Evolutionary conservation across 192 early-diverging fungal species (phyloP).

Genomic region (Umbelopsis ramanniana): DNA sequence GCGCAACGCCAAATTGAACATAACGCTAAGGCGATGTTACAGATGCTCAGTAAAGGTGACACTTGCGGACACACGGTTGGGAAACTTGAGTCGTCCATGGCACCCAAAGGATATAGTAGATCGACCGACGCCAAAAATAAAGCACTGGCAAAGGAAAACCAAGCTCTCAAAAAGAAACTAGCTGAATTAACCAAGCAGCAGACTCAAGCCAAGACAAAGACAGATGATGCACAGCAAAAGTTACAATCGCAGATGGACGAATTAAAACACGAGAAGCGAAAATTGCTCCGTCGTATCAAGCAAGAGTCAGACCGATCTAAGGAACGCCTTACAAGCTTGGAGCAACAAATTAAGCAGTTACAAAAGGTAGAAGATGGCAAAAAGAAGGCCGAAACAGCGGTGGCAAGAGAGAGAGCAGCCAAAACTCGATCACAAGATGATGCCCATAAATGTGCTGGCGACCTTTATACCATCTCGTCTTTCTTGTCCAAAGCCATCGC

Average conservation of each 20-base stretch:
- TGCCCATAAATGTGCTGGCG: slow-evolving; percentile 4
- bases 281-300: slow-evolving; percentile 30
- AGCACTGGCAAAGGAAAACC: background rate
- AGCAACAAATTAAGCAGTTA: slow-evolving; percentile 17
- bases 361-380: slow-evolving; percentile 18
- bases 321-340: slow-evolving; percentile 11
- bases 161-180: slow-evolving; percentile 13
- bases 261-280: slow-evolving; percentile 34
- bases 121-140: background rate
- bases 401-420: slow-evolving; percentile 23
- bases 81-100: background rate
- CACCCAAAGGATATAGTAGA: background rate
- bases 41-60: background rate
- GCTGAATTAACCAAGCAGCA: background rate
- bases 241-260: slow-evolving; percentile 19
- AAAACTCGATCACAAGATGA: slow-evolving; percentile 19
- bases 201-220: background rate
- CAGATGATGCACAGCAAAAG: slow-evolving; percentile 20
- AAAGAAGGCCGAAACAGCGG: slow-evolving; percentile 11
- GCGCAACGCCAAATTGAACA: background rate
- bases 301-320: slow-evolving; percentile 30
- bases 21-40: background rate
- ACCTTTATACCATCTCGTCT: slow-evolving; percentile 13
- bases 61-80: background rate
- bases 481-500: background rate